phyloP scores from a whole-genome alignment of 176 grass and related monocot genomes.

The Carex pumila region DNA sequence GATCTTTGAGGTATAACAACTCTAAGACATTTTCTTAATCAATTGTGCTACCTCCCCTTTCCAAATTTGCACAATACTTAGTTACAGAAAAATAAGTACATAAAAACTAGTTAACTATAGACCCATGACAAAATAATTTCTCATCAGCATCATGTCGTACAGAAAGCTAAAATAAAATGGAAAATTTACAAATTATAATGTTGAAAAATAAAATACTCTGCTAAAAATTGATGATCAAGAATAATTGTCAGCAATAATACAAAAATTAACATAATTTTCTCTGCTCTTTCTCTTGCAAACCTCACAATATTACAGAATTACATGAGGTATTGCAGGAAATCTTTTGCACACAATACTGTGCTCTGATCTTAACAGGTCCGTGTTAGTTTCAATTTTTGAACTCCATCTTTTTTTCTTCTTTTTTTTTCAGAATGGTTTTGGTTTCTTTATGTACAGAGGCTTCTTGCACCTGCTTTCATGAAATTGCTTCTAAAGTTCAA shows the following conservation, averaged over 20 bases:
- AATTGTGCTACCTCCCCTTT: no score
- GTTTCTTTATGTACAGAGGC: constrained; percentile 22
- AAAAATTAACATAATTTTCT: constrained; percentile 18
- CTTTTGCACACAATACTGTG: constrained; percentile 16
- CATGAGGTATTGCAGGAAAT: constrained; percentile 15
- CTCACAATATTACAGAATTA: constrained; percentile 20
- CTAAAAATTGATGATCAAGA: constrained; percentile 19
- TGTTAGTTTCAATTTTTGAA: constrained; percentile 18
- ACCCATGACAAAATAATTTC: neutral
- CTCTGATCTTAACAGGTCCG: neutral
- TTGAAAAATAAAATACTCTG: constrained; percentile 4
- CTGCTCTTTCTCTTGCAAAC: constrained; percentile 19
- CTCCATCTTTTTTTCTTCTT: neutral
- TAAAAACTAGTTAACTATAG: neutral
- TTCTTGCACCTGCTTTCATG: constrained; percentile 2
- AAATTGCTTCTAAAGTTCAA: constrained; percentile 12
- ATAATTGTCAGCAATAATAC: constrained; percentile 17
- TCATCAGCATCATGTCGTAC: neutral
- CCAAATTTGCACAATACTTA: neutral
- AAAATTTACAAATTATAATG: constrained; percentile 1
- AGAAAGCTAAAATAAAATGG: neutral
- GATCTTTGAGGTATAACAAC: no score
- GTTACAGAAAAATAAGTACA: neutral
- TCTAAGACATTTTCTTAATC: no score
- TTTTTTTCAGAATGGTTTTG: constrained; percentile 4